Conservation (phyloP, 106 monocot species). For the Platanthera zijinensis region DNA sequence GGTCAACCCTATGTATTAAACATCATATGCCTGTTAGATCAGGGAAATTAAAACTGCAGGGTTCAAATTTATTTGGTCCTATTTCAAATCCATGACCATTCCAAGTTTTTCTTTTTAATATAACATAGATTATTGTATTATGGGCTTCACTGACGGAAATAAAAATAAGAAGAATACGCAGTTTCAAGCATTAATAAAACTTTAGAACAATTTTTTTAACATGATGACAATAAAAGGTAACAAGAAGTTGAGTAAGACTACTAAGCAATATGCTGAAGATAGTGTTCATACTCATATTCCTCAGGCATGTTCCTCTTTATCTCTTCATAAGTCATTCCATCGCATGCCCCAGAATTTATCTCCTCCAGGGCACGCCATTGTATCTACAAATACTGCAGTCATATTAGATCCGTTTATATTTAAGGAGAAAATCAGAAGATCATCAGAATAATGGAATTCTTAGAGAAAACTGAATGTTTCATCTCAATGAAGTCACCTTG, state of each 20-base stretch:
- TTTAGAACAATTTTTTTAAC: too few species aligned
- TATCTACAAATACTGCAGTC: slow-evolving; percentile 44
- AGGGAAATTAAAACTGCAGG: too few species aligned
- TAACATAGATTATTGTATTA: too few species aligned
- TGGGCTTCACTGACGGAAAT: too few species aligned
- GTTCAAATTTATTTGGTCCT: too few species aligned
- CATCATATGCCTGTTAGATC: too few species aligned
- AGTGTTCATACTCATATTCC: slow-evolving; percentile 74
- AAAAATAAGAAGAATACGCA: too few species aligned
- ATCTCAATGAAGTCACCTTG: slow-evolving; percentile 41
- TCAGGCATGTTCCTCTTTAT: slow-evolving; percentile 94
- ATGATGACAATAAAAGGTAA: too few species aligned
- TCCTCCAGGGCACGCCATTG: slow-evolving; percentile 99
- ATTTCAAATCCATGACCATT: too few species aligned
- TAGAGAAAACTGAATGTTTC: neutral
- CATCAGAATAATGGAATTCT: neutral
- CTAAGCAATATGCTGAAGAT: neutral
- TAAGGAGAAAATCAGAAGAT: neutral
- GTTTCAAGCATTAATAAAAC: too few species aligned
- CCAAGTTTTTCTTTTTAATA: too few species aligned
- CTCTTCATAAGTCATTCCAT: slow-evolving; percentile 99
- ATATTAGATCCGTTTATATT: neutral
- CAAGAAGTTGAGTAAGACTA: neutral
- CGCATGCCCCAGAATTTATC: slow-evolving; percentile 93
- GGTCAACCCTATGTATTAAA: too few species aligned